A percentile compares a stretch with the other conserved stretches of the same genome.
phyloP scores from a whole-genome alignment of 176 grass and related monocot species.

The Triticum dicoccoides region DNA sequence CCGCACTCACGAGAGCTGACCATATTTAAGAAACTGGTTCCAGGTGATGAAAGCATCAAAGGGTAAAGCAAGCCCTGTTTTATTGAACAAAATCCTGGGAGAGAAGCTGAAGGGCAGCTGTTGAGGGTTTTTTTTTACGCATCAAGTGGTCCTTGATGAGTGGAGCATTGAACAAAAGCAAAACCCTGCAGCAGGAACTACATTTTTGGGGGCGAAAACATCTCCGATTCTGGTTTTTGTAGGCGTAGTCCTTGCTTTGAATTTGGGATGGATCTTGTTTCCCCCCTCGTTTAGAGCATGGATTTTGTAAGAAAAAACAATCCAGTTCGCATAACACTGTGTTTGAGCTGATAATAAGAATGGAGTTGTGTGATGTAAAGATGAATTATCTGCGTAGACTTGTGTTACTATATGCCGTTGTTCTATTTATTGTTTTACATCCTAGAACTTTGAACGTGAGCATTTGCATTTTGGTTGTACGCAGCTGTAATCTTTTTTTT shows the following conservation, averaged over 20 bases:
- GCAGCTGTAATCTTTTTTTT: background rate
- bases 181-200: background rate
- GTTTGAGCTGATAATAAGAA: background rate
- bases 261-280: background rate
- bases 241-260: background rate
- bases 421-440: background rate
- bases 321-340: background rate
- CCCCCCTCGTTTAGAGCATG: background rate
- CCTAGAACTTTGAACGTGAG: background rate
- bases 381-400: background rate
- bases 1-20: background rate
- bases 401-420: background rate
- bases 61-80: conserved; percentile 86
- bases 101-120: conserved; percentile 46
- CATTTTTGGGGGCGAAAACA: background rate
- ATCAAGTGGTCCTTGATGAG: background rate
- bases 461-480: background rate
- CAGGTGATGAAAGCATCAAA: conserved; percentile 98
- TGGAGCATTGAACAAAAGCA: background rate
- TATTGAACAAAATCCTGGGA: conserved; percentile 44
- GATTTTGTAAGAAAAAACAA: background rate
- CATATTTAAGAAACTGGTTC: conserved; percentile 22
- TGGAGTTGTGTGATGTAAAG: background rate
- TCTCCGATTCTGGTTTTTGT: background rate
- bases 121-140: background rate